phyloP scores from a whole-genome alignment of 2,329 filamentous ascomycete genomes.

The Paradendryphiella salina region DNA sequence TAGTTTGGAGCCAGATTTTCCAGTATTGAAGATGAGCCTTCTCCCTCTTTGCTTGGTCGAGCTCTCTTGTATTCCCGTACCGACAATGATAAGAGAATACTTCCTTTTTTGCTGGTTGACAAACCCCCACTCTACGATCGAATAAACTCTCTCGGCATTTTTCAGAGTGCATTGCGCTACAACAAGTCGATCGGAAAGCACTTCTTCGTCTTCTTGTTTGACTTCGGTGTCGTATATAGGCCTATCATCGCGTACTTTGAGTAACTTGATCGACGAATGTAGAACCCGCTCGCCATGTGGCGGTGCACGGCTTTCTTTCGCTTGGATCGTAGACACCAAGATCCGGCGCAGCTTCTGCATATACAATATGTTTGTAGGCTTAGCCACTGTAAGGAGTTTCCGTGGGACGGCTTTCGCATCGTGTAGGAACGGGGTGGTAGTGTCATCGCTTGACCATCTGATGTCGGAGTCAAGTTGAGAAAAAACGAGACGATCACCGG shows the following conservation, averaged over 20 bases:
- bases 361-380: slow-evolving; percentile 49
- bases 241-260: slow-evolving; percentile 29
- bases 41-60: slow-evolving; percentile 32
- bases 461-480: slow-evolving; percentile 51
- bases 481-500: slow-evolving; percentile 53
- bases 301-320: slow-evolving; percentile 38
- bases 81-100: slow-evolving; percentile 66
- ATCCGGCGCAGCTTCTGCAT: slow-evolving; percentile 52
- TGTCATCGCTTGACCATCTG: slow-evolving; percentile 13
- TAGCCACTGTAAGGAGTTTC: slow-evolving; percentile 28
- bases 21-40: slow-evolving; percentile 35
- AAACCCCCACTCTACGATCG: slow-evolving; percentile 67
- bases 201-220: slow-evolving; percentile 29
- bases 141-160: slow-evolving; percentile 61
- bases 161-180: slow-evolving; percentile 61
- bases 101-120: slow-evolving; percentile 57
- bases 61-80: slow-evolving; percentile 47
- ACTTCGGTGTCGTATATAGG: slow-evolving; percentile 21
- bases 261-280: slow-evolving; percentile 41
- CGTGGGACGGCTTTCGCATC: slow-evolving; percentile 32
- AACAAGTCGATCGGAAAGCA: slow-evolving; percentile 35
- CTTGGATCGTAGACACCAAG: slow-evolving; percentile 52
- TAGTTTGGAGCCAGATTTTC: slow-evolving; percentile 53
- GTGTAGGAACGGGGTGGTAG: background rate
- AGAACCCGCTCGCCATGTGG: slow-evolving; percentile 43